These are phyloP conservation scores for Coemansia pectinata DNA, from an alignment of 192 early-diverging fungal species.

Conservation along the genomic window DNA sequence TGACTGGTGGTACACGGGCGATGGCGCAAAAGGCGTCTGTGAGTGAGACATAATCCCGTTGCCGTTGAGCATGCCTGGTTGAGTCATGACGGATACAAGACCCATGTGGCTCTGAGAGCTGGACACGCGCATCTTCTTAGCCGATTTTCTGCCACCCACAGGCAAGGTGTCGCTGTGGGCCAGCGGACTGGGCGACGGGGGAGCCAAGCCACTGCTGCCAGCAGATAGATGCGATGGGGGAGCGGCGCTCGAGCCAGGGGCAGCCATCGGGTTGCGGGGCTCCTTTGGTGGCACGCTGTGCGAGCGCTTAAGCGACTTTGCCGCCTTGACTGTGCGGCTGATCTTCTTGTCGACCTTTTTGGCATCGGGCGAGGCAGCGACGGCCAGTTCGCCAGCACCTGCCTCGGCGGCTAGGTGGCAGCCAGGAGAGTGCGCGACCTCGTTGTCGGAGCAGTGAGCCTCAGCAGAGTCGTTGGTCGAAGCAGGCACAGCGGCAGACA, in stretches of 20 bases:
- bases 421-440: not conserved
- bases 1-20: constrained; percentile 33
- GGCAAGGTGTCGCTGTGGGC: constrained; percentile 40
- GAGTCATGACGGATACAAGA: constrained; percentile 15
- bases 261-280: constrained; percentile 15
- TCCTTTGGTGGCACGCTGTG: constrained; percentile 56
- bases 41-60: constrained; percentile 27
- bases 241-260: constrained; percentile 5
- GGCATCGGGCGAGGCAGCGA: not conserved
- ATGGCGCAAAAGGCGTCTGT: constrained; percentile 39
- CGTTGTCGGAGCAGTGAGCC: constrained; percentile 18
- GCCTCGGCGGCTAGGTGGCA: constrained; percentile 14
- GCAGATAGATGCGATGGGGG: constrained; percentile 15
- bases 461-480: constrained; percentile 10
- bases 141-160: constrained; percentile 20
- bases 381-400: not conserved
- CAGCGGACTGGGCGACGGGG: constrained; percentile 22
- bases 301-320: constrained; percentile 56
- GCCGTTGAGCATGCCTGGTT: constrained; percentile 4
- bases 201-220: constrained; percentile 9
- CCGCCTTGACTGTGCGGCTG: constrained; percentile 36
- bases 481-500: constrained; percentile 27
- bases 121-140: constrained; percentile 55
- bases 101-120: constrained; percentile 44
- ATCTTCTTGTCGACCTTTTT: constrained; percentile 47